Evolutionary conservation across 1,284 basidiomycete genomes (phyloP).

Genomic region (Peniophora sp.): DNA sequence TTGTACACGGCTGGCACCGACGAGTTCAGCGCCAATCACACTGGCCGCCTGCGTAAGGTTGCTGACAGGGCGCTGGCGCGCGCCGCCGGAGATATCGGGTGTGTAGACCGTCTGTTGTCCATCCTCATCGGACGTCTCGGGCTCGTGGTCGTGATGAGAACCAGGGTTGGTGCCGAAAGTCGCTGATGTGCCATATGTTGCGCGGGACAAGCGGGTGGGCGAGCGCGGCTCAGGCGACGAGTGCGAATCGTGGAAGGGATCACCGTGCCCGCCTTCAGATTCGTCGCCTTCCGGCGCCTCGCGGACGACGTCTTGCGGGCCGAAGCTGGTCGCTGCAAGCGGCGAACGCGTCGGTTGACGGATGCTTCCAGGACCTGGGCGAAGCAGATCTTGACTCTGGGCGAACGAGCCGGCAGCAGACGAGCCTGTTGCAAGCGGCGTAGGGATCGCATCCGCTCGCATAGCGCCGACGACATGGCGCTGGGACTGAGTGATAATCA

Average conservation of each 20-base stretch:
- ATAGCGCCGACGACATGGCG: conserved; percentile 63
- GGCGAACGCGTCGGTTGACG: conserved; percentile 50
- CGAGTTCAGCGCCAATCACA: conserved; percentile 44
- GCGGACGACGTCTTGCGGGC: conserved; percentile 52
- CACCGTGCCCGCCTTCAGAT: conserved; percentile 17
- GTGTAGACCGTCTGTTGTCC: conserved; percentile 17
- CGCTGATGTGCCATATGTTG: conserved; percentile 27
- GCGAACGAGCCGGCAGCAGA: conserved; percentile 22
- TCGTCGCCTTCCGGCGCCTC: conserved; percentile 43
- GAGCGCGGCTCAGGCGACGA: conserved; percentile 22
- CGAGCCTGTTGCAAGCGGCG: conserved; percentile 32
- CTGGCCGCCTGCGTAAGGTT: conserved; percentile 55
- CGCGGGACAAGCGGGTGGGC: conserved; percentile 17
- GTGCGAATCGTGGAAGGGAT: conserved; percentile 65
- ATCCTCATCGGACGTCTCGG: conserved; percentile 7
- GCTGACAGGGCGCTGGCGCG: conserved; percentile 41
- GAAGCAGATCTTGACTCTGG: conserved; percentile 18
- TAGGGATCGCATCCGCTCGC: conserved; percentile 69
- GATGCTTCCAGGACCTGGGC: conserved; percentile 21
- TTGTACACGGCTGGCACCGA: conserved; percentile 56
- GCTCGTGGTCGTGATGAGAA: conserved; percentile 6
- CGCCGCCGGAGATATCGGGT: conserved; percentile 5
- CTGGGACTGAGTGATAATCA: conserved; percentile 70
- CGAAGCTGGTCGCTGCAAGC: conserved; percentile 63
- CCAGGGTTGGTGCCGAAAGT: conserved; percentile 30